Percentiles rank a stretch among this genome's conserved stretches.
These are phyloP conservation scores for Lactarius deliciosus DNA, from an alignment of 768 basidiomycete species.

Conservation along the genomic window DNA sequence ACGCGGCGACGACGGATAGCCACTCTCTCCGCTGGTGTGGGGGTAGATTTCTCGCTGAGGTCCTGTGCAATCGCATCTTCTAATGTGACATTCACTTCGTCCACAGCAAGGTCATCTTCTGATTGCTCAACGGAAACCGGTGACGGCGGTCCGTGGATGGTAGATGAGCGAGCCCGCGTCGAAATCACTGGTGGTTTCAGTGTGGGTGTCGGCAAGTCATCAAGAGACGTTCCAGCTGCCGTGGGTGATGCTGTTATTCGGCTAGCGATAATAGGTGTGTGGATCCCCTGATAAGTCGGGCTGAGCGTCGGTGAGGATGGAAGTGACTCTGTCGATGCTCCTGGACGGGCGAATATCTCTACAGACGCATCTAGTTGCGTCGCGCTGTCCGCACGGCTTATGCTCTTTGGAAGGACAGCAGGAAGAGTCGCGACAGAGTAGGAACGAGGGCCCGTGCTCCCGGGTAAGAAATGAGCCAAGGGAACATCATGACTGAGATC, in stretches of 20 bases:
- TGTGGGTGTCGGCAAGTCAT: slow-evolving; percentile 18
- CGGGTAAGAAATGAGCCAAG: slow-evolving; percentile 4
- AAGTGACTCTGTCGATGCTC: slow-evolving; percentile 71
- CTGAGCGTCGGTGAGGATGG: slow-evolving; percentile 37
- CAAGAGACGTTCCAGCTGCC: neutral
- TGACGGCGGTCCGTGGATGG: slow-evolving; percentile 24
- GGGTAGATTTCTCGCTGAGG: slow-evolving; percentile 19
- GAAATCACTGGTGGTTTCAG: slow-evolving; percentile 1
- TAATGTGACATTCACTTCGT: slow-evolving; percentile 25
- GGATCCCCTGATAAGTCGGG: slow-evolving; percentile 36
- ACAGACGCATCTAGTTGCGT: slow-evolving; percentile 70
- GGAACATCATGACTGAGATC: slow-evolving; percentile 3
- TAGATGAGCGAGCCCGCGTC: slow-evolving; percentile 22
- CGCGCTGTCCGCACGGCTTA: slow-evolving; percentile 40
- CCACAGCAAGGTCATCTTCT: slow-evolving; percentile 20
- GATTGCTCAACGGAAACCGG: neutral
- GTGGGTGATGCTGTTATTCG: neutral
- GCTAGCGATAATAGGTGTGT: neutral
- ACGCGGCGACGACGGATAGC: slow-evolving; percentile 32
- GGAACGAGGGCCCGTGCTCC: slow-evolving; percentile 27
- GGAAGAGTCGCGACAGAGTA: slow-evolving; percentile 41
- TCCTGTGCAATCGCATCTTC: slow-evolving; percentile 1
- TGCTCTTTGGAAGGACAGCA: slow-evolving; percentile 32
- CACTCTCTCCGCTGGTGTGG: slow-evolving; percentile 8
- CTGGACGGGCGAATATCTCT: slow-evolving; percentile 71